phyloP scores from a whole-genome alignment of 164 flowering plant species.

The Santalum album region DNA sequence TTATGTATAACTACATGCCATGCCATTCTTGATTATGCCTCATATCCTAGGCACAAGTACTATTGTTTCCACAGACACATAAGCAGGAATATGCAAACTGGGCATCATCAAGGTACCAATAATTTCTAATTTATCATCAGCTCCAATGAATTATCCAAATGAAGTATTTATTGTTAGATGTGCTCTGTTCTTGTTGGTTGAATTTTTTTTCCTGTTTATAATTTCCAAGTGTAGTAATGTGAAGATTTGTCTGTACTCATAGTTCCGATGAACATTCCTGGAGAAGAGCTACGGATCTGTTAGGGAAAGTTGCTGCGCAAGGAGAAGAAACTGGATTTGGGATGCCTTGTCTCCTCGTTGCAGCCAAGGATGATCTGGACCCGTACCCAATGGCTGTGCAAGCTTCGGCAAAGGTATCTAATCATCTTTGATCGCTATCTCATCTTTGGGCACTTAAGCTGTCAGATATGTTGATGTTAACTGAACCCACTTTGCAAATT shows the following conservation, averaged over 20 bases:
- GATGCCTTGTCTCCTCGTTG: slow-evolving; percentile 88
- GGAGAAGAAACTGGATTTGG: slow-evolving; percentile 78
- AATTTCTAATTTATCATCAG: too few species aligned
- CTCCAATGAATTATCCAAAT: too few species aligned
- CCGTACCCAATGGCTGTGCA: slow-evolving; percentile 62
- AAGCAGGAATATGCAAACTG: too few species aligned
- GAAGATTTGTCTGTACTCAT: slow-evolving; percentile 10
- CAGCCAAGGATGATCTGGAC: slow-evolving; percentile 87
- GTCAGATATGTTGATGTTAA: not conserved
- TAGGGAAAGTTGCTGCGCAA: slow-evolving; percentile 76
- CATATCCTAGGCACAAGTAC: too few species aligned
- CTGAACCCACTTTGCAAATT: not conserved
- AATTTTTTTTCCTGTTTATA: not conserved
- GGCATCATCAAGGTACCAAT: too few species aligned
- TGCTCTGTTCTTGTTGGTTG: not conserved
- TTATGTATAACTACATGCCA: too few species aligned
- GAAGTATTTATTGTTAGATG: too few species aligned
- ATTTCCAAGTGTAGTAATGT: not conserved
- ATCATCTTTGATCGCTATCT: not conserved
- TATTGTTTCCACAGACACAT: too few species aligned
- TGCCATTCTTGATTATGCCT: too few species aligned
- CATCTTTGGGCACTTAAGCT: not conserved
- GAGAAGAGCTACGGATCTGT: slow-evolving; percentile 70
- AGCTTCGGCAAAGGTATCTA: slow-evolving; percentile 57
- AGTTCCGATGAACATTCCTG: slow-evolving; percentile 82